A percentile compares a stretch with the other conserved stretches of the same genome.
Conservation (phyloP, 2,329 filamentous ascomycete genomes). For the Cladophialophora immunda region DNA sequence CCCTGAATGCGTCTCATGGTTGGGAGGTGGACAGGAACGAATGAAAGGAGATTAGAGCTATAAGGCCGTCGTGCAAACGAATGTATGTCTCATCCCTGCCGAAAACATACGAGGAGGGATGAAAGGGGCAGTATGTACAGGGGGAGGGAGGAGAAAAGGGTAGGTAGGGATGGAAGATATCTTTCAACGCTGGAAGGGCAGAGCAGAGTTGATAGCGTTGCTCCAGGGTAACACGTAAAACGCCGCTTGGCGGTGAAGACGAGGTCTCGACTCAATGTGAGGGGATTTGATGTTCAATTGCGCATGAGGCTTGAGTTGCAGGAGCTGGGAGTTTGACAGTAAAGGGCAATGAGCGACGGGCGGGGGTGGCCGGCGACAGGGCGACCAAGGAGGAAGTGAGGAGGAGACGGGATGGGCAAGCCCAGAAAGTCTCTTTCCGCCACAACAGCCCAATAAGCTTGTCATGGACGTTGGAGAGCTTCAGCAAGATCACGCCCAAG, state of each 20-base stretch:
- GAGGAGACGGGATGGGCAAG: slow-evolving; percentile 3
- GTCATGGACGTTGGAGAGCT: not conserved
- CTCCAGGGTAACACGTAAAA: slow-evolving; percentile 15
- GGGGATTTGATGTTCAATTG: slow-evolving; percentile 13
- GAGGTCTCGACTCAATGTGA: slow-evolving; percentile 16
- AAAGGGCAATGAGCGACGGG: slow-evolving; percentile 9
- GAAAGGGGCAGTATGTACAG: slow-evolving; percentile 9
- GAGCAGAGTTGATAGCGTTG: slow-evolving; percentile 4
- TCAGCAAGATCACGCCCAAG: not conserved
- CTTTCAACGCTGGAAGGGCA: slow-evolving; percentile 1
- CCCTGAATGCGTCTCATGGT: slow-evolving; percentile 37
- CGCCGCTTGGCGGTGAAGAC: slow-evolving; percentile 20
- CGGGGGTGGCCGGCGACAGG: not conserved
- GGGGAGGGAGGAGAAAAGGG: not conserved
- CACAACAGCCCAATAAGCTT: not conserved
- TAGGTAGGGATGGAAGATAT: slow-evolving; percentile 9
- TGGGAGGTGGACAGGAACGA: slow-evolving; percentile 4
- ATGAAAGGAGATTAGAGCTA: slow-evolving; percentile 16
- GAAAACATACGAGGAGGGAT: slow-evolving; percentile 10
- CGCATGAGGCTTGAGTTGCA: slow-evolving; percentile 19
- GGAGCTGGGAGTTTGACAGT: slow-evolving; percentile 11
- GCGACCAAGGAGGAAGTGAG: not conserved
- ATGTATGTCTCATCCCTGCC: slow-evolving; percentile 33
- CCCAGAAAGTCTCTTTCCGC: not conserved
- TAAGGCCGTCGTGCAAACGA: slow-evolving; percentile 14